A percentile compares a stretch with the other conserved stretches of the same genome.
Evolutionary conservation across 306 rosid species (phyloP).

Genomic region (Acmispon strigosus): DNA sequence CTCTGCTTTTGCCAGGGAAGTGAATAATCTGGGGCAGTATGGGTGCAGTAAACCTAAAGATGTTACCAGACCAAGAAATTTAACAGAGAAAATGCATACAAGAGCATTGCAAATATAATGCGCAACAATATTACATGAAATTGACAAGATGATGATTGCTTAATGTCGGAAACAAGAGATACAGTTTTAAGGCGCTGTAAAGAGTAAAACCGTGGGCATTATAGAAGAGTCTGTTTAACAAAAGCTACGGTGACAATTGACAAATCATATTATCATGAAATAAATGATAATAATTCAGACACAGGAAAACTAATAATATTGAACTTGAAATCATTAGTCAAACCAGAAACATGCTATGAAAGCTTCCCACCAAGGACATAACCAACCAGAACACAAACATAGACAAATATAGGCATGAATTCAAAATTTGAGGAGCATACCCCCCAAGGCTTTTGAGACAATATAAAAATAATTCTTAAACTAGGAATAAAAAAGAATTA

Average conservation of each 20-base stretch:
- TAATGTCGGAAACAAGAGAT: not conserved
- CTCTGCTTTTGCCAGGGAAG: slow-evolving; percentile 99
- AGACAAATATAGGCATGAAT: not conserved
- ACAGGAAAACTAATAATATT: not conserved
- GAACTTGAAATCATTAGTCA: slow-evolving; percentile 5
- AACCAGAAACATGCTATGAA: not conserved
- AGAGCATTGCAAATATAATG: not conserved
- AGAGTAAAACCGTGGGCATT: not conserved
- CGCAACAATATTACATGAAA: not conserved
- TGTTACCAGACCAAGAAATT: slow-evolving; percentile 2
- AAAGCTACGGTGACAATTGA: not conserved
- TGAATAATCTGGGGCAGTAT: slow-evolving; percentile 91
- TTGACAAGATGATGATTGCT: not conserved
- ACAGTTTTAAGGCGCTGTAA: slow-evolving; percentile 3
- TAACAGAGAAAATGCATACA: slow-evolving; percentile 4
- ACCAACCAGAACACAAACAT: not conserved
- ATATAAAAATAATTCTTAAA: not conserved
- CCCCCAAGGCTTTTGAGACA: not conserved
- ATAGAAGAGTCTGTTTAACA: slow-evolving; percentile 9
- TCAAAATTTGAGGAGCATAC: slow-evolving; percentile 9
- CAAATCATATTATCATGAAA: not conserved
- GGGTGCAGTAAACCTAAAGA: slow-evolving; percentile 91
- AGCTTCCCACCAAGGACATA: not conserved
- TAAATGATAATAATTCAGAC: not conserved
- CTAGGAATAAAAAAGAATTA: not conserved